Evolutionary conservation across 1,284 basidiomycete species (phyloP).

Genomic region (Moniliophthora roreri): DNA sequence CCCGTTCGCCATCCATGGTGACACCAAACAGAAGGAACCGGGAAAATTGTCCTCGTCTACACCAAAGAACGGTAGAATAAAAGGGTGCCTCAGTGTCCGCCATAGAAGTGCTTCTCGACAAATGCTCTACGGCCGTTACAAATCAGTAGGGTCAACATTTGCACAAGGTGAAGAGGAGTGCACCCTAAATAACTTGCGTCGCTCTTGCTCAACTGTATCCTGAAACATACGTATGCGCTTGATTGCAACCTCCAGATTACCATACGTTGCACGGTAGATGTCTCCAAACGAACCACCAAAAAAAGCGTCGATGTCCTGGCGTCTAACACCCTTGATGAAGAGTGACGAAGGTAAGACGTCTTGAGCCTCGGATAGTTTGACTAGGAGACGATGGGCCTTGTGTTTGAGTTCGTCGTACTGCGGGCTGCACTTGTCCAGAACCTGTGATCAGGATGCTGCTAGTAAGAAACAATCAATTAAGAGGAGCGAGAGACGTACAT

Average conservation of each 20-base stretch:
- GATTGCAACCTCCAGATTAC: slow-evolving; percentile 18
- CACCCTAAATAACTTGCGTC: background rate
- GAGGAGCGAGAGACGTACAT: slow-evolving; percentile 7
- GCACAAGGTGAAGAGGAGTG: background rate
- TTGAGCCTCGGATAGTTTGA: slow-evolving; percentile 19
- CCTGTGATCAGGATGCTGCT: slow-evolving; percentile 2
- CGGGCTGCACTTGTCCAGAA: slow-evolving; percentile 3
- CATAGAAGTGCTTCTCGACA: slow-evolving; percentile 20
- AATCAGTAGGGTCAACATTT: background rate
- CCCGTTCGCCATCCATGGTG: slow-evolving; percentile 21
- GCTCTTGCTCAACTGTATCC: background rate
- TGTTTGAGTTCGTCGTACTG: slow-evolving; percentile 12
- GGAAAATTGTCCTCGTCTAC: slow-evolving; percentile 20
- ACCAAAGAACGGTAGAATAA: slow-evolving; percentile 22
- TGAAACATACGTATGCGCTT: slow-evolving; percentile 21
- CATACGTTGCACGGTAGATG: slow-evolving; percentile 16
- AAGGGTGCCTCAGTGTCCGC: slow-evolving; percentile 19
- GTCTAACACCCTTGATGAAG: slow-evolving; percentile 18
- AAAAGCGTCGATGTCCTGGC: slow-evolving; percentile 9
- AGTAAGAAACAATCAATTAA: too few relatives aligned
- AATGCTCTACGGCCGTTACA: slow-evolving; percentile 12
- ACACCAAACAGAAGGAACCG: slow-evolving; percentile 17
- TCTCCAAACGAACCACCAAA: slow-evolving; percentile 20
- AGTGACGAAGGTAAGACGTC: slow-evolving; percentile 18
- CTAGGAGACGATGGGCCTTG: slow-evolving; percentile 21